These are phyloP conservation scores for Besnoitia besnoiti DNA, from an alignment of 169 alveolate genomes.

Conservation along the genomic window DNA sequence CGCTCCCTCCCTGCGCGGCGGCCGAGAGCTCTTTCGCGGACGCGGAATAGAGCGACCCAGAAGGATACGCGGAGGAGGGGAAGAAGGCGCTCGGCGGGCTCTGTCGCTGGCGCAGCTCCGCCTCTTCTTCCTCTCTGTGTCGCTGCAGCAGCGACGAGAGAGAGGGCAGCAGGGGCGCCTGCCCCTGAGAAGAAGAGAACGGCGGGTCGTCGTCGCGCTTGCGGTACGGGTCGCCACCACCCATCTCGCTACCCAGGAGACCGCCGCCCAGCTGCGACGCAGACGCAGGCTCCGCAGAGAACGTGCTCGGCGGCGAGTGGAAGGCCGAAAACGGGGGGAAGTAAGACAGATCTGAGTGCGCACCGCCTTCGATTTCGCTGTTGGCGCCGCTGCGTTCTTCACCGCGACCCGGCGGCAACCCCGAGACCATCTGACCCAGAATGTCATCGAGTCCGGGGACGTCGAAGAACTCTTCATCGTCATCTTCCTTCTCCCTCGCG, in stretches of 20 bases:
- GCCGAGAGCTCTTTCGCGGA: not conserved
- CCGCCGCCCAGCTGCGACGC: not conserved
- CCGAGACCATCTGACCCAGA: not conserved
- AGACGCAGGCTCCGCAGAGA: too few species aligned
- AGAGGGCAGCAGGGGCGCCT: not conserved
- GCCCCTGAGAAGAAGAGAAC: not conserved
- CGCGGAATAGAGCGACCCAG: not conserved
- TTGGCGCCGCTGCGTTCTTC: not conserved
- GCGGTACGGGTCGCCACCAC: not conserved
- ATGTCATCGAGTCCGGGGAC: conserved; percentile 34
- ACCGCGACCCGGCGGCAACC: not conserved
- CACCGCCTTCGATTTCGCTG: too few species aligned
- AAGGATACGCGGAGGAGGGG: not conserved
- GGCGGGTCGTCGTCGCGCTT: not conserved
- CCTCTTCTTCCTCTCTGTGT: not conserved
- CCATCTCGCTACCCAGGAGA: not conserved
- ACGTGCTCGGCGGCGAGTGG: not conserved
- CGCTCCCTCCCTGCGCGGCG: not conserved
- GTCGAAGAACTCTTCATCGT: conserved; percentile 33
- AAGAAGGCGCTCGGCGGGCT: not conserved
- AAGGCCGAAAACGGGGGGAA: not conserved
- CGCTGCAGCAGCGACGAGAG: not conserved
- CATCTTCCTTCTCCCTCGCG: not conserved
- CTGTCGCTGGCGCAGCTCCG: too few species aligned
- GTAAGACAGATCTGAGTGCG: not conserved